Evolutionary conservation across 2,329 filamentous ascomycete species (phyloP), one percentile per base, ranked within the genome.

Genomic region (Talaromyces sp.): DNA sequence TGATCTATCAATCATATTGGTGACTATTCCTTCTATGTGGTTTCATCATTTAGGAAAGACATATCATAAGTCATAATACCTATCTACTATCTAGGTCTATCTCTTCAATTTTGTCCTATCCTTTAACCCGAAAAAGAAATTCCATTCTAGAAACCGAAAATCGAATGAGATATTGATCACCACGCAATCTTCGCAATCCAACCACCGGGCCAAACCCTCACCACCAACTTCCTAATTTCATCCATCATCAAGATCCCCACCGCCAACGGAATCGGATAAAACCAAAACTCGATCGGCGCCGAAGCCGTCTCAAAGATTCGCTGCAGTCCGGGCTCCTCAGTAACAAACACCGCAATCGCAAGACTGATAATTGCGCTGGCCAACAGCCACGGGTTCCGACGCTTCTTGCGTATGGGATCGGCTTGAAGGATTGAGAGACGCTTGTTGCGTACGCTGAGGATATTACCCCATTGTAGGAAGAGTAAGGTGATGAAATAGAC

Each of bases 401-500:
- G 75, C 67, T 79, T 70, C 67, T 79, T 76, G 25, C 77, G 77
- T 3, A 85, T 72, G 0, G 84, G 84, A 59, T 83, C 81, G 0
- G 83, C 82, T 68, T 85, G 82, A 29, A 86, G 69, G 43, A 86
- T 81, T 49, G 81, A 84, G 61, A 85, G 72, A 1, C 82, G 77
- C 40, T 84, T 83, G 68, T 83, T 86, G 58, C 84, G 80, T 5
- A 85, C 80, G 0, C 74, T 75, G 7, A 85, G 74, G 43, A 86
- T 80, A 67, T 85, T 85, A 1, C 83, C 83, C 80, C 82, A 84
- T 65, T 86, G 84, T 43, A 86, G 74, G 43, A 85, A 79, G 0
- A 86, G 83, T 1, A 86, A 75, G 0, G 81, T 83, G 11, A 86
- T 81, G 64, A 86, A 86, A 72, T 86, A 86, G 5, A 86, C 80